These are phyloP conservation scores for Boechera stricta DNA, from an alignment of 345 rosid species.

Conservation along the genomic window DNA sequence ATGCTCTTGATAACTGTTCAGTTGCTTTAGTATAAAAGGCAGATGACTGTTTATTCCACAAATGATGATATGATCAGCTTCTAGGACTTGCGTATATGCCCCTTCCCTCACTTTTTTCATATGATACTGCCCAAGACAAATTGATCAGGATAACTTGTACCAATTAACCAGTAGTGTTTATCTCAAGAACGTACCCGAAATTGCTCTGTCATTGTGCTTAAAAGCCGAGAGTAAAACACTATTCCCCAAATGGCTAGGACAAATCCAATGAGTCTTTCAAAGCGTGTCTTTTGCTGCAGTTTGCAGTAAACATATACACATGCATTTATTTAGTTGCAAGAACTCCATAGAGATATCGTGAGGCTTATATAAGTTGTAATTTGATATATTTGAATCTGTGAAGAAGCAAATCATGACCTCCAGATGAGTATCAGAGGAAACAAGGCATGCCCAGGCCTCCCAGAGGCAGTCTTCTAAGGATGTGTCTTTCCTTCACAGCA, in stretches of 20 bases:
- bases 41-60: slow-evolving; percentile 91
- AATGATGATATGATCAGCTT: slow-evolving; percentile 87
- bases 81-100: slow-evolving; percentile 88
- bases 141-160: slow-evolving; percentile 36
- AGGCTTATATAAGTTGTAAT: not conserved
- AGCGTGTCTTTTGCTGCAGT: slow-evolving; percentile 88
- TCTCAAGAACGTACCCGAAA: slow-evolving; percentile 66
- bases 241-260: slow-evolving; percentile 93
- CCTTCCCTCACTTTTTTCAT: slow-evolving; percentile 96
- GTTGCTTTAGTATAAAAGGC: slow-evolving; percentile 80
- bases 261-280: slow-evolving; percentile 84
- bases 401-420: slow-evolving; percentile 51
- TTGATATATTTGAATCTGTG: not conserved
- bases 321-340: slow-evolving; percentile 40
- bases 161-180: slow-evolving; percentile 11
- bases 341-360: slow-evolving; percentile 8
- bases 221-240: slow-evolving; percentile 84
- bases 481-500: slow-evolving; percentile 60
- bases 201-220: slow-evolving; percentile 98
- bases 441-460: slow-evolving; percentile 99
- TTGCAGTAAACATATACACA: slow-evolving; percentile 35
- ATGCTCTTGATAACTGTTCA: slow-evolving; percentile 84
- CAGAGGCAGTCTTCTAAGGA: slow-evolving; percentile 91
- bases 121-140: slow-evolving; percentile 61
- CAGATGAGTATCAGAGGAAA: slow-evolving; percentile 87